These are phyloP conservation scores for Leccinum aurantiacum DNA, from an alignment of 768 basidiomycete species.

Conservation along the genomic window DNA sequence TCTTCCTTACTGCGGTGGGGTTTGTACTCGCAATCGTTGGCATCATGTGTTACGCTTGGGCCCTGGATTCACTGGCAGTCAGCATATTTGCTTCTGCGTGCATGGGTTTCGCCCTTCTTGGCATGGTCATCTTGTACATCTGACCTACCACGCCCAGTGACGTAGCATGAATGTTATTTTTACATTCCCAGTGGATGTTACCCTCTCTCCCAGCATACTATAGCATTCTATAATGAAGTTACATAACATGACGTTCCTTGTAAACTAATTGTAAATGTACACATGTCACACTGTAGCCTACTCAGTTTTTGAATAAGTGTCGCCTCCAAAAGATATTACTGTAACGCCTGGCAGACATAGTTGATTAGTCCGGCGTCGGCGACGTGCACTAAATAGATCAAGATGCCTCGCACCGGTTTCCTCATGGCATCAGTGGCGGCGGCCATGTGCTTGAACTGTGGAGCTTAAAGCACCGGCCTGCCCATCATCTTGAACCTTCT, in stretches of 20 bases:
- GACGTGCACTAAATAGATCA: neutral
- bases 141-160: neutral
- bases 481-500: too few relatives aligned
- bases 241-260: neutral
- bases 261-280: neutral
- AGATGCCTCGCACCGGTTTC: too few relatives aligned
- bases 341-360: neutral
- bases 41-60: slow-evolving; percentile 53
- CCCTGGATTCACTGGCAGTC: slow-evolving; percentile 43
- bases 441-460: too few relatives aligned
- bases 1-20: slow-evolving; percentile 45
- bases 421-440: too few relatives aligned
- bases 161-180: neutral
- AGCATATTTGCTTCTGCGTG: slow-evolving; percentile 45
- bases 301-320: neutral
- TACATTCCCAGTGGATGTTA: neutral
- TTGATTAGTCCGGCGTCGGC: neutral
- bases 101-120: slow-evolving; percentile 37
- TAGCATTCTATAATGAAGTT: neutral
- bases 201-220: neutral
- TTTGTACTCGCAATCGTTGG: slow-evolving; percentile 54
- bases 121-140: slow-evolving; percentile 10
- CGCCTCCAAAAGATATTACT: neutral
- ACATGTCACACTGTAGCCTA: neutral
- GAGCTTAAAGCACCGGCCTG: too few relatives aligned